phyloP scores from a whole-genome alignment of 805 yeast species.

The Tetrapisispora taiwanensis region DNA sequence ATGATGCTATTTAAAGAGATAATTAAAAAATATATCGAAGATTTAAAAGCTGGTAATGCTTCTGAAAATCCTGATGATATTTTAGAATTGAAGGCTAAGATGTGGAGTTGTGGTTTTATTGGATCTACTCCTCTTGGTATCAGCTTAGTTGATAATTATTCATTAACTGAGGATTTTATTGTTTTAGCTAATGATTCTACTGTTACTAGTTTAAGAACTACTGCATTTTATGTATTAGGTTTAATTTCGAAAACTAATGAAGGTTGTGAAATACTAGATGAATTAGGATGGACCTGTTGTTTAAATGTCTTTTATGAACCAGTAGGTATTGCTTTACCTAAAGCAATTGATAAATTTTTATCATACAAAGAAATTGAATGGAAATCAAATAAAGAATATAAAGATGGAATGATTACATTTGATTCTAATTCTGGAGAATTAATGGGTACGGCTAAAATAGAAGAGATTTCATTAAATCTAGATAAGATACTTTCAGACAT shows the following conservation, averaged over 20 bases:
- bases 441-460: slow-evolving; percentile 6
- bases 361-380: slow-evolving; percentile 20
- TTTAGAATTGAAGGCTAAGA: slow-evolving; percentile 52
- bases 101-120: slow-evolving; percentile 84
- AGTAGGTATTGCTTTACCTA: slow-evolving; percentile 35
- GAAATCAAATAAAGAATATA: slow-evolving; percentile 10
- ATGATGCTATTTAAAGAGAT: slow-evolving; percentile 32
- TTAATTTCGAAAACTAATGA: slow-evolving; percentile 59
- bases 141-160: slow-evolving; percentile 42
- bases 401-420: slow-evolving; percentile 15
- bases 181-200: slow-evolving; percentile 37
- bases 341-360: slow-evolving; percentile 26
- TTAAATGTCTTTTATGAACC: slow-evolving; percentile 36
- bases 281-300: slow-evolving; percentile 60
- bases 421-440: slow-evolving; percentile 11
- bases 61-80: slow-evolving; percentile 27
- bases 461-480: slow-evolving; percentile 16
- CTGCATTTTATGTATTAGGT: slow-evolving; percentile 72
- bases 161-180: slow-evolving; percentile 44
- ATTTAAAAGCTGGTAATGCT: slow-evolving; percentile 8
- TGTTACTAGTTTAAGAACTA: slow-evolving; percentile 57
- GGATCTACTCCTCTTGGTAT: slow-evolving; percentile 68
- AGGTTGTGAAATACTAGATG: slow-evolving; percentile 80
- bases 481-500: slow-evolving; percentile 18
- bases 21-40: slow-evolving; percentile 26